Base-by-base conservation (phyloP, 176 grass and related monocot species). In the Eleusine coracana region DNA sequence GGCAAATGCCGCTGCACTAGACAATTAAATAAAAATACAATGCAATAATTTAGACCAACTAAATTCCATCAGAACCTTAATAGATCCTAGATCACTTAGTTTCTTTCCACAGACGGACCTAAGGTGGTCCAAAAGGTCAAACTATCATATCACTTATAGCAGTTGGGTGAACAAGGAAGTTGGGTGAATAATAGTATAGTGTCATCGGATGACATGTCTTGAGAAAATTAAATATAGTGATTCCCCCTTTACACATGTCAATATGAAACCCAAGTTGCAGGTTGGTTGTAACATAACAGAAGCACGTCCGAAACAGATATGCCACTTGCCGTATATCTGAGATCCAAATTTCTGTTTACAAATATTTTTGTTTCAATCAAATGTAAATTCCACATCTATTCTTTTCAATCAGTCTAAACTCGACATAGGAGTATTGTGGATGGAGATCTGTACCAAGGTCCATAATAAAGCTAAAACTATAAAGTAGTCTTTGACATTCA, bases 101-200 rank as follows among this genome's bases (percentile, higher is more conserved):
- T 71, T 62, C 13, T 20, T 71, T 65, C 44, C 17, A 77, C n/a
- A 52, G 28, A 52, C 11, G 3, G 39, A 34, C 76, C 10, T 64
- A 79, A 49, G 71, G 40, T 68, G 64, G 65, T 49, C 52, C 45
- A 44, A 27, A 65, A 64, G 34, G 54, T 62, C 76, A 87, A 82
- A 82, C n/a, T 71, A 41, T 36, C 76, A 86, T 54, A 54, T 45
- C 61, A 74, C 48, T 73, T 73, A 66, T 73, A 29, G 10, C n/a
- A n/a, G n/a, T n/a, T n/a, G n/a, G n/a, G n/a, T n/a, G n/a, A n/a
- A n/a, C n/a, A n/a, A n/a, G n/a, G n/a, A n/a, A n/a, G n/a, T 34
- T 77, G 72, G 39, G 23, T 29, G 51, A 41, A 81, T 6, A 45
- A 62, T 52, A 65, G n/a, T 40, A 64, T 42, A 82, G 13, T 51